Evolutionary conservation across 345 rosid genomes (phyloP).

Genomic region (Isatis tinctoria): DNA sequence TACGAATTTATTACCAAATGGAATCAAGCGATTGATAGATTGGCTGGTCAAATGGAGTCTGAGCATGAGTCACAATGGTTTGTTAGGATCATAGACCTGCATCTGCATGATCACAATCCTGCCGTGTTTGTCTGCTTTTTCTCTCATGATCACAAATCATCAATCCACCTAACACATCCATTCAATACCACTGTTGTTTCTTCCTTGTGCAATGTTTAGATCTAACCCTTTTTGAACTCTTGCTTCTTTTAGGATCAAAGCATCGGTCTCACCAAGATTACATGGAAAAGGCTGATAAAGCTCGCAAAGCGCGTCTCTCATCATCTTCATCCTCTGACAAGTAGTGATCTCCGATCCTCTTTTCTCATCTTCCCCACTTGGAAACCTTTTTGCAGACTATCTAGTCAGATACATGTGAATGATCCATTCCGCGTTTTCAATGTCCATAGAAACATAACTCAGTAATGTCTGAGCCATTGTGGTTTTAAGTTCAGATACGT

Average conservation of each 20-base stretch:
- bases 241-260: constrained; percentile 54
- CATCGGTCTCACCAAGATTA: constrained; percentile 96
- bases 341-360: constrained; percentile 10
- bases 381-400: constrained; percentile 2
- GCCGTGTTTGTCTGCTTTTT: not conserved
- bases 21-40: not conserved
- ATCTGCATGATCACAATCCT: not conserved
- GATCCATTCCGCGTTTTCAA: not conserved
- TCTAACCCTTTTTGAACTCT: not conserved
- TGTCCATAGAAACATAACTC: constrained; percentile 15
- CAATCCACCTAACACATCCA: not conserved
- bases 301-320: constrained; percentile 74
- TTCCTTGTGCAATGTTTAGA: not conserved
- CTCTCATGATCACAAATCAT: not conserved
- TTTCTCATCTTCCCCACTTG: not conserved
- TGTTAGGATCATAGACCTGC: not conserved
- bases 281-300: constrained; percentile 91
- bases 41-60: not conserved
- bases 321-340: constrained; percentile 39
- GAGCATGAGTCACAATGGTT: not conserved
- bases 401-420: constrained; percentile 1
- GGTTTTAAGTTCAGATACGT: not conserved
- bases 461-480: constrained; percentile 1
- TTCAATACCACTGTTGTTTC: not conserved
- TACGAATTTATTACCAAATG: not conserved